Percentiles rank a stretch among this genome's conserved stretches.
Conservation (phyloP, 805 yeast genomes). For the Candida anglica region DNA sequence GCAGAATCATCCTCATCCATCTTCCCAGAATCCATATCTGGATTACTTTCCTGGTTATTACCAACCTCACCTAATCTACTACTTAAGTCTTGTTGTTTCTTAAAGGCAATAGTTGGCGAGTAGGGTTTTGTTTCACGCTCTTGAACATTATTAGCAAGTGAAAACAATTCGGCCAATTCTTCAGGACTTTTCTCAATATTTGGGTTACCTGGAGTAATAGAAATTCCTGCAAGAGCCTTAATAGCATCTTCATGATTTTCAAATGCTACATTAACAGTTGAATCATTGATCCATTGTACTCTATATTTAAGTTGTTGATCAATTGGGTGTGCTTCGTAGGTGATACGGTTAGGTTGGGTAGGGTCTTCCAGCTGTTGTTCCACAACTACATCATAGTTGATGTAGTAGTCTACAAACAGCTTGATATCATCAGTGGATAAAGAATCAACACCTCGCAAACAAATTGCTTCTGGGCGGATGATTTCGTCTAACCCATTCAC, state of each 20-base stretch:
- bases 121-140: slow-evolving; percentile 41
- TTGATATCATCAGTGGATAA: slow-evolving; percentile 59
- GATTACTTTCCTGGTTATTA: slow-evolving; percentile 2
- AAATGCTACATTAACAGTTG: slow-evolving; percentile 53
- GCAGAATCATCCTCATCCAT: slow-evolving; percentile 27
- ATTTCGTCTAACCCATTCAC: slow-evolving; percentile 28
- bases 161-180: slow-evolving; percentile 9
- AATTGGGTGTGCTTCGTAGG: slow-evolving; percentile 19
- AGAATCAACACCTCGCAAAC: slow-evolving; percentile 59
- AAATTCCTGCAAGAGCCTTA: slow-evolving; percentile 32
- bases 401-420: slow-evolving; percentile 46
- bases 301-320: slow-evolving; percentile 34
- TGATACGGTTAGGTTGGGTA: slow-evolving; percentile 11
- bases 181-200: slow-evolving; percentile 7
- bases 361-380: too few relatives aligned
- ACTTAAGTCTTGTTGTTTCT: slow-evolving; percentile 24
- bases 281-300: slow-evolving; percentile 67
- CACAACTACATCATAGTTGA: slow-evolving; percentile 26
- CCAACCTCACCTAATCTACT: slow-evolving; percentile 23
- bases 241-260: slow-evolving; percentile 38
- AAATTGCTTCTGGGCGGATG: slow-evolving; percentile 45
- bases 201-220: slow-evolving; percentile 17
- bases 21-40: slow-evolving; percentile 20
- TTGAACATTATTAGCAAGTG: slow-evolving; percentile 20
- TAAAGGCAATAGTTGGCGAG: slow-evolving; percentile 30